Base-by-base conservation (phyloP, 1,284 basidiomycete species). In the Cystobasidium pallidum region DNA sequence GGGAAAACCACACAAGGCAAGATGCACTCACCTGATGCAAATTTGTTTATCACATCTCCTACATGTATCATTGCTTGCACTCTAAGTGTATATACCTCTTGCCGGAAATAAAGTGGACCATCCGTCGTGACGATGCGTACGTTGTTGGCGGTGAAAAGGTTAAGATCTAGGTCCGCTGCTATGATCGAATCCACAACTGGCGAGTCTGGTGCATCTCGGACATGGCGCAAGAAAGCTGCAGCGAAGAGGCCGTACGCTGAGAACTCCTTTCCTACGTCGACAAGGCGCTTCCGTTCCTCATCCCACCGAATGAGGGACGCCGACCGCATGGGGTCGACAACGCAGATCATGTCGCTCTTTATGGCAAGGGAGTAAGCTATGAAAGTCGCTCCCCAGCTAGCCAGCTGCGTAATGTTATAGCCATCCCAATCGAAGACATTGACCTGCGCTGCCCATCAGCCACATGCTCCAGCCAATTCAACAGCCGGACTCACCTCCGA, bases 291-390 rank as follows among this genome's bases (percentile, higher is more conserved):
- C 1, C 70, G 78, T 4, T 81, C 83, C 0, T 80, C 77, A 32
- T 89, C 78, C 24, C 82, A 79, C 57, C 86, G 84, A 19, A 95
- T 82, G 2, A 91, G 79, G 4, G 91, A 89, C 11, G 96, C 84
- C 1, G 92, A 94, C 78, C 88, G 87, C 67, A 95, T 87, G 1
- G 89, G 88, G 78, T 97, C 94, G 24, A 91, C 91, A 15, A 89
- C 85, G 19, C 84, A 76, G 86, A 85, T 74, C 78, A 84, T 77
- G 28, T 88, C 81, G 1, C 82, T 84, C 61, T 83, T 85, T 59
- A 85, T 86, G 11, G 92, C 86, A 66, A 91, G 78, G 80, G 66
- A 59, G 41, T 75, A 70, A 8, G 77, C 75, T 58, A 79, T 64
- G 73, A 78, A 78, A 0, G 78, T 75, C n/a, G 77, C 77, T 26